Percentiles rank a stretch among this genome's conserved stretches.
phyloP scores from a whole-genome alignment of 495 filamentous ascomycete species.

The Lophium mytilinum region DNA sequence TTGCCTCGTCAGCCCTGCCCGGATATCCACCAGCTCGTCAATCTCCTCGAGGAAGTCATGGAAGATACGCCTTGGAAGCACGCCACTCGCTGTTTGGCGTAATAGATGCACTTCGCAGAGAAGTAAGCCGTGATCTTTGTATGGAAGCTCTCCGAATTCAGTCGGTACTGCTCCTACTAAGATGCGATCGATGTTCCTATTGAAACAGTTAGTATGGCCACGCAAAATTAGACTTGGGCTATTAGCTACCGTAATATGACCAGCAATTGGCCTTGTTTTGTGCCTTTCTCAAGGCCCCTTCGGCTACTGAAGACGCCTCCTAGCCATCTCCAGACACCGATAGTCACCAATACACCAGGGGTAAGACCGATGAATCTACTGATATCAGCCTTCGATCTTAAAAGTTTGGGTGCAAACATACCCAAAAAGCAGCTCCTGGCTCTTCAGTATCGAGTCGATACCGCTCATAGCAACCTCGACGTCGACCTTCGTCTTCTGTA shows the following conservation, averaged over 20 bases:
- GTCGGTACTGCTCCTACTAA: slow-evolving; percentile 56
- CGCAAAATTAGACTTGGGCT: not conserved
- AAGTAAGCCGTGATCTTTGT: slow-evolving; percentile 84
- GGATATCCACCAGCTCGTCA: slow-evolving; percentile 70
- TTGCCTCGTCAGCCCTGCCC: slow-evolving; percentile 62
- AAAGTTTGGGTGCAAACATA: slow-evolving; percentile 15
- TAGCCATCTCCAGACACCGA: slow-evolving; percentile 67
- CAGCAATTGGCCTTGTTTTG: slow-evolving; percentile 55
- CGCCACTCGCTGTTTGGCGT: slow-evolving; percentile 51
- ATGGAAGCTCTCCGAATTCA: slow-evolving; percentile 58
- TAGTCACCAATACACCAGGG: slow-evolving; percentile 76
- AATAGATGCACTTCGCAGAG: slow-evolving; percentile 81
- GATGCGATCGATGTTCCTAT: slow-evolving; percentile 61
- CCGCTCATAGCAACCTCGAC: slow-evolving; percentile 92
- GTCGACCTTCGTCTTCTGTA: slow-evolving; percentile 98
- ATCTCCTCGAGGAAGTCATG: slow-evolving; percentile 81
- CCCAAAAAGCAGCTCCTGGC: slow-evolving; percentile 94
- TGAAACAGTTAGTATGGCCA: not conserved
- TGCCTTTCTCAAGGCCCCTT: slow-evolving; percentile 52
- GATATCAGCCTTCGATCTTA: slow-evolving; percentile 21
- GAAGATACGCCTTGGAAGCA: slow-evolving; percentile 62
- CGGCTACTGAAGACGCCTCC: slow-evolving; percentile 56
- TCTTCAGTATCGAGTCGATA: slow-evolving; percentile 86
- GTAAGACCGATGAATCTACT: slow-evolving; percentile 77
- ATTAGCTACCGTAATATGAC: slow-evolving; percentile 57